These are phyloP conservation scores for Trichosporon faecale DNA, from an alignment of 1,284 basidiomycete genomes.

Conservation along the genomic window DNA sequence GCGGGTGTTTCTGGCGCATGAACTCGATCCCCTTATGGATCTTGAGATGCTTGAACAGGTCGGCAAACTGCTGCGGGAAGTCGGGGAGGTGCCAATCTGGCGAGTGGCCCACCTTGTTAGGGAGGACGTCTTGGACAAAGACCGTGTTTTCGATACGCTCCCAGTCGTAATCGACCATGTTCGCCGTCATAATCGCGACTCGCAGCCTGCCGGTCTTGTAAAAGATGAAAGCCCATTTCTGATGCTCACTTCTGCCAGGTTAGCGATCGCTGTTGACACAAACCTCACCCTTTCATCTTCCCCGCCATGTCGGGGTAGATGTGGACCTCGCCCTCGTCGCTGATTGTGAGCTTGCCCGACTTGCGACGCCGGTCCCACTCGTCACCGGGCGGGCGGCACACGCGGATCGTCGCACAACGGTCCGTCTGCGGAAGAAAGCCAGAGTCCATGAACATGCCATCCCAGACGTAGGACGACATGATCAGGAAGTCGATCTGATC, in stretches of 20 bases:
- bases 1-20: constrained; percentile 32
- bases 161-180: constrained; percentile 50
- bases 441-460: constrained; percentile 38
- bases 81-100: constrained; percentile 25
- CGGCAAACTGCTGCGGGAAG: constrained; percentile 40
- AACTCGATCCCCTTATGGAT: constrained; percentile 39
- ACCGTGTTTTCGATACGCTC: constrained; percentile 49
- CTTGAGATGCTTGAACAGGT: constrained; percentile 43
- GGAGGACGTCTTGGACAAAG: constrained; percentile 51
- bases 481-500: constrained; percentile 42
- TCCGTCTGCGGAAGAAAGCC: constrained; percentile 34
- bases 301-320: constrained; percentile 41
- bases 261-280: not conserved
- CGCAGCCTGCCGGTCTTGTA: constrained; percentile 51
- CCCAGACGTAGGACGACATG: constrained; percentile 39
- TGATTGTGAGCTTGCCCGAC: constrained; percentile 38
- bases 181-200: constrained; percentile 47
- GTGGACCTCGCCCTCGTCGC: constrained; percentile 35
- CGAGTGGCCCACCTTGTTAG: constrained; percentile 5
- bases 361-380: not conserved
- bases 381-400: constrained; percentile 22
- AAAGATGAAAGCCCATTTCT: constrained; percentile 49
- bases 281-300: constrained; percentile 31
- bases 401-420: constrained; percentile 34
- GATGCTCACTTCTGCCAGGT: constrained; percentile 31